A percentile compares a stretch with the other conserved stretches of the same genome.
Conservation (phyloP, 352 stramenopile species). For the Pythium pyrilobum region DNA sequence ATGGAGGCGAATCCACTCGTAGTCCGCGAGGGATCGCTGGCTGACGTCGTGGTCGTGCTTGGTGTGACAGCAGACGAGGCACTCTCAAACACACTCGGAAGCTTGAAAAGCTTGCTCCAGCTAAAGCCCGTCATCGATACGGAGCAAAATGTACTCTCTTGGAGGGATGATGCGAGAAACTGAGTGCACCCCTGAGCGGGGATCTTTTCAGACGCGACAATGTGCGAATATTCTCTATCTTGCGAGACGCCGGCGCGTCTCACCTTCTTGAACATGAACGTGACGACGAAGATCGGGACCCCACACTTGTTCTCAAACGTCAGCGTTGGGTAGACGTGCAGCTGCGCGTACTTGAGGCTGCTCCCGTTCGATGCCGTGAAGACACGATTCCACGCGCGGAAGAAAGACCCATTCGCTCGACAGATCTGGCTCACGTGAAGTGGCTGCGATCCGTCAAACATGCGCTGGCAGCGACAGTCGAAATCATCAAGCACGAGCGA, state of each 20-base stretch:
- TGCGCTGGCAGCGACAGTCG: slow-evolving; percentile 69
- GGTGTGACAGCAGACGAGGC: not conserved
- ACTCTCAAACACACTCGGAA: slow-evolving; percentile 31
- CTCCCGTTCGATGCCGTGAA: slow-evolving; percentile 64
- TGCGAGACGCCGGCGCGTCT: slow-evolving; percentile 35
- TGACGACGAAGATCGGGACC: slow-evolving; percentile 53
- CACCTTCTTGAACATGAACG: slow-evolving; percentile 82
- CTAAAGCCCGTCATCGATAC: slow-evolving; percentile 73
- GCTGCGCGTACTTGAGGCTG: slow-evolving; percentile 59
- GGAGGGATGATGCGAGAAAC: slow-evolving; percentile 61
- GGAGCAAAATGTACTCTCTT: slow-evolving; percentile 71
- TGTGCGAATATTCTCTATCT: slow-evolving; percentile 68
- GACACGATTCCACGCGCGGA: slow-evolving; percentile 55
- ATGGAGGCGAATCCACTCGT: slow-evolving; percentile 7
- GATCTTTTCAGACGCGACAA: slow-evolving; percentile 66
- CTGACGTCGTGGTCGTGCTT: not conserved
- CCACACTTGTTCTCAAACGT: slow-evolving; percentile 80
- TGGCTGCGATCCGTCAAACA: slow-evolving; percentile 70
- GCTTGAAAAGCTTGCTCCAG: slow-evolving; percentile 71
- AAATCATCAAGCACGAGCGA: slow-evolving; percentile 69
- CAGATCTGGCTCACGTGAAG: slow-evolving; percentile 70
- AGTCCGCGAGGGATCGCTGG: not conserved
- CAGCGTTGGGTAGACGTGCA: slow-evolving; percentile 58
- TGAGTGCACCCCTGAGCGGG: slow-evolving; percentile 38
- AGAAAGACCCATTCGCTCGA: slow-evolving; percentile 62